A percentile compares a stretch with the other conserved stretches of the same genome.
Evolutionary conservation across 2,329 filamentous ascomycete species (phyloP).

Genomic region (Pestalotiopsis sp.): DNA sequence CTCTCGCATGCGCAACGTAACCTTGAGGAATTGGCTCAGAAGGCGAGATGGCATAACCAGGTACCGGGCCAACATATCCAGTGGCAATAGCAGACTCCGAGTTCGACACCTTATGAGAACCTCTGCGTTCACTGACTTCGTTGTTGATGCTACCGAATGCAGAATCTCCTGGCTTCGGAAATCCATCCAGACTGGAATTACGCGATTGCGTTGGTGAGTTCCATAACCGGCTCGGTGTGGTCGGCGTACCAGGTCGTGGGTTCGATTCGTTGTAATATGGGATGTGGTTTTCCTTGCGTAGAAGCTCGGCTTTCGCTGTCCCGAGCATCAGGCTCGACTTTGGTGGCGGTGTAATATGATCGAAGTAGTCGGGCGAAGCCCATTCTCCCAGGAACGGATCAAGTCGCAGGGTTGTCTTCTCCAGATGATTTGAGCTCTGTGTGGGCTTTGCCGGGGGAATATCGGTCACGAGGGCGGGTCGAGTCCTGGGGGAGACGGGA

Average conservation of each 20-base stretch:
- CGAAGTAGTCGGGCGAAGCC: slow-evolving; percentile 92
- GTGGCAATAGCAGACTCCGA: slow-evolving; percentile 2
- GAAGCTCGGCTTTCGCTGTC: slow-evolving; percentile 82
- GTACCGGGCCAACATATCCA: slow-evolving; percentile 75
- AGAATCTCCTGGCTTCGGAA: slow-evolving; percentile 9
- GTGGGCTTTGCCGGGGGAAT: slow-evolving; percentile 25
- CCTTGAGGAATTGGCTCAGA: slow-evolving; percentile 83
- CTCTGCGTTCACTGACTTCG: slow-evolving; percentile 10
- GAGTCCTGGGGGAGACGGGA: slow-evolving; percentile 19
- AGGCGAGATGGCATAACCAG: slow-evolving; percentile 80
- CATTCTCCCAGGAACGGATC: slow-evolving; percentile 96
- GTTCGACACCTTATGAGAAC: slow-evolving; percentile 11
- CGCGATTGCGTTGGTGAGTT: slow-evolving; percentile 24
- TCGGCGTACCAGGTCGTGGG: slow-evolving; percentile 25
- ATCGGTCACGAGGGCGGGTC: slow-evolving; percentile 20
- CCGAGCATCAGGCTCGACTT: slow-evolving; percentile 85
- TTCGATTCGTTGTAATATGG: slow-evolving; percentile 43
- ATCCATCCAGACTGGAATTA: slow-evolving; percentile 14
- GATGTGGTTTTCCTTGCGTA: slow-evolving; percentile 73
- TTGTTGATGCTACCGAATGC: background rate
- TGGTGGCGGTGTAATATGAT: slow-evolving; percentile 87
- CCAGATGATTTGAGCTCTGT: slow-evolving; percentile 30
- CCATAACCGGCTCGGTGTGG: slow-evolving; percentile 41
- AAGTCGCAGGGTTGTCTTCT: slow-evolving; percentile 71
- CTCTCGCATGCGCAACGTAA: slow-evolving; percentile 87